Evolutionary conservation across 257 asterid genomes (phyloP), one percentile per base, ranked within the genome.

Genomic region (Capsicum baccatum): DNA sequence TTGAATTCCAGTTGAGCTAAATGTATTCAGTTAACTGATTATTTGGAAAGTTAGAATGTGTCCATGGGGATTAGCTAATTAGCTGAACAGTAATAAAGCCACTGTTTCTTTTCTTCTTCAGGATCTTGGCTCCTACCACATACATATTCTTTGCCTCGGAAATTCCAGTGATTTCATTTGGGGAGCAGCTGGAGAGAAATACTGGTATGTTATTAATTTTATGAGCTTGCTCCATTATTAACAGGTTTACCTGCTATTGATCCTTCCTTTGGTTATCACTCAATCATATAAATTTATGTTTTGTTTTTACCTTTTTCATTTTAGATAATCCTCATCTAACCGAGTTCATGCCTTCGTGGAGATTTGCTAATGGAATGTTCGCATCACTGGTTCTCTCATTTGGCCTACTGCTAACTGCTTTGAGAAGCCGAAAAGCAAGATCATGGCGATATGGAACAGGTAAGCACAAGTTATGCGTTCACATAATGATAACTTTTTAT

Each of bases 201-300:
- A 94, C 97, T 15, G 97, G 98, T 94, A 80, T 0, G 33, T 47
- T 1, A 54, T 70, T 39, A 39, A 85, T 92, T 60, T 82, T 92
- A 79, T 98, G 99, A 80, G 98, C 98, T 86, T 96, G 99, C 92
- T 96, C 99, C 60, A 93, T 96, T 76, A 96, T 96, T 88, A 96
- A 96, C 71, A 86, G 99, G 89, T 96, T 96, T 58, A 96, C 99
- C 74, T 98, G 99, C 37, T 86, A 26, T 26, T 26, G 26, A 26
- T 26, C 26, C 98, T 26, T 26, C 26, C 26, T 26, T 26, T 26
- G 26, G 26, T 26, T 26, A 26, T 26, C 26, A 26, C 26, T 26
- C 26, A 26, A 26, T 26, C 26, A 26, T 26, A 26, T 26, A 26
- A 26, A 26, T 26, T 26, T 26, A 26, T 26, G 26, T 26, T 26